Conservation (phyloP, 768 basidiomycete species). For the Crucibulum laeve region DNA sequence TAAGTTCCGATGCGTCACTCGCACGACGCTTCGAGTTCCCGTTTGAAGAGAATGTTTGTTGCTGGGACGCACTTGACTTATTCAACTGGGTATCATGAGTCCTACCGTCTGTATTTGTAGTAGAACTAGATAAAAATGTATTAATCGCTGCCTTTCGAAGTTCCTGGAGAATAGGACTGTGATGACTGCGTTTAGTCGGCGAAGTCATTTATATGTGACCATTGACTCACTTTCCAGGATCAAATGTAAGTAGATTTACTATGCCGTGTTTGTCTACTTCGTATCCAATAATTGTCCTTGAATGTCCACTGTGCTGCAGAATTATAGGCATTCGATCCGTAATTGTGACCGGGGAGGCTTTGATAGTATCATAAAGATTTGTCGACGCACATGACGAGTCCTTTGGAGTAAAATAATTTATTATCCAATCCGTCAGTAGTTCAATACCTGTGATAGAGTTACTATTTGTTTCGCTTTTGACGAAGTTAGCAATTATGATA, state of each 20-base stretch:
- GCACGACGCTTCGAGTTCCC: too few species aligned
- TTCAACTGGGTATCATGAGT: too few species aligned
- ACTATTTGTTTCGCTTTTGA: background rate
- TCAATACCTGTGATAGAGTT: background rate
- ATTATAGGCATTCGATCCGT: slow-evolving; percentile 78
- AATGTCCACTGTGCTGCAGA: slow-evolving; percentile 81
- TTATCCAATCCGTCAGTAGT: slow-evolving; percentile 48
- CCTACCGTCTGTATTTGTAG: too few species aligned
- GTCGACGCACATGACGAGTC: slow-evolving; percentile 14
- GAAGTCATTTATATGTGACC: background rate
- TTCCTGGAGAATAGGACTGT: background rate
- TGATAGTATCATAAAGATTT: slow-evolving; percentile 46
- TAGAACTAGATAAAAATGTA: too few species aligned
- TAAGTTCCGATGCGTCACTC: too few species aligned
- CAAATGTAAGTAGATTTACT: slow-evolving; percentile 68
- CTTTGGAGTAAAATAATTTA: slow-evolving; percentile 58
- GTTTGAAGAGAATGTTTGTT: too few species aligned
- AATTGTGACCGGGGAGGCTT: slow-evolving; percentile 44
- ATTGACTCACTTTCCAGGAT: slow-evolving; percentile 67
- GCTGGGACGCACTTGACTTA: too few species aligned
- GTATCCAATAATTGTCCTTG: slow-evolving; percentile 82
- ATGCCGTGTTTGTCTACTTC: slow-evolving; percentile 57
- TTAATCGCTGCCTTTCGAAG: background rate
- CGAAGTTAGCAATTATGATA: background rate
- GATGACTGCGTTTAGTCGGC: background rate